These are phyloP conservation scores for Artemisia annua DNA, from an alignment of 129 eudicot species.

Conservation along the genomic window DNA sequence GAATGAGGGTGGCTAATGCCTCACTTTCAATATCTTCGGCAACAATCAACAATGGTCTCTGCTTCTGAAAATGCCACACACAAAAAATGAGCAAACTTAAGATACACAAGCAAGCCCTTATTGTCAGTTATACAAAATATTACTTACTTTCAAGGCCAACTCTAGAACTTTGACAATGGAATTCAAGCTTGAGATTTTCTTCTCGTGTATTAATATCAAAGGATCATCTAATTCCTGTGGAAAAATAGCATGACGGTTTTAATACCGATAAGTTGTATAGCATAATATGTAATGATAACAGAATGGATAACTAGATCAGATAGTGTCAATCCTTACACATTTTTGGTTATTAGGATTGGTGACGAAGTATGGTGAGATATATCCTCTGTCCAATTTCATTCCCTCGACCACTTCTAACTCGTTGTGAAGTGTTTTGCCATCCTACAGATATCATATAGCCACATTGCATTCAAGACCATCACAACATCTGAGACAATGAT, in stretches of 20 bases:
- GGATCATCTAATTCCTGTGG: slow-evolving; percentile 66
- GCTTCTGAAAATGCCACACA: slow-evolving; percentile 30
- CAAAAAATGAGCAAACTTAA: background rate
- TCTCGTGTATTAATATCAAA: slow-evolving; percentile 65
- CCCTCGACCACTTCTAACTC: slow-evolving; percentile 41
- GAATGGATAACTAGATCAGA: background rate
- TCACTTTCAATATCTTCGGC: background rate
- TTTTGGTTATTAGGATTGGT: slow-evolving; percentile 39
- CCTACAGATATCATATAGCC: slow-evolving; percentile 13
- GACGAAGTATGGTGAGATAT: slow-evolving; percentile 44
- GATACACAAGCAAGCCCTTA: background rate
- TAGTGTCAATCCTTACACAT: slow-evolving; percentile 29
- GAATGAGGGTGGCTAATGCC: slow-evolving; percentile 7
- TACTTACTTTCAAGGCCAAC: slow-evolving; percentile 67
- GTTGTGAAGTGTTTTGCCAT: slow-evolving; percentile 37
- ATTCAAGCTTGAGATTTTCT: slow-evolving; percentile 65
- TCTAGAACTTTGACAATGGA: slow-evolving; percentile 62
- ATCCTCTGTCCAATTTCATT: slow-evolving; percentile 44
- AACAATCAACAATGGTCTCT: slow-evolving; percentile 45
- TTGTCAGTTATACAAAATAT: background rate
- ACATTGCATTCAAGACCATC: background rate
- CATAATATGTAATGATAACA: background rate
- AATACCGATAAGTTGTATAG: background rate
- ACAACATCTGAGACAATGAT: background rate
- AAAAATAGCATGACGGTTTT: background rate